Conservation (phyloP, 2,329 filamentous ascomycete genomes). For the Aspergillus neoniger region DNA sequence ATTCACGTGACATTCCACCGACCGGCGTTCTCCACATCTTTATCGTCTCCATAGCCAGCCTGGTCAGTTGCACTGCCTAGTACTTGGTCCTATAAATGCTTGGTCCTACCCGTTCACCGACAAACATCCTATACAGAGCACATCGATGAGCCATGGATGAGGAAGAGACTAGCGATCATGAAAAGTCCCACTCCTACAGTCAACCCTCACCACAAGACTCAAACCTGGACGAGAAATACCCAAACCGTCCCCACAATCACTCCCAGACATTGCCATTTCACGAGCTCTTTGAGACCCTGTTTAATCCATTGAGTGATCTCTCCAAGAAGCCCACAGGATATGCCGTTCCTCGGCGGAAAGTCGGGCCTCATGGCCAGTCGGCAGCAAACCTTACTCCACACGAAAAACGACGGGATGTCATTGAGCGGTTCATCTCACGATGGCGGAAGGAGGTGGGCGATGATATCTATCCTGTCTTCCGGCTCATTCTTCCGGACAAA, state of each 20-base stretch:
- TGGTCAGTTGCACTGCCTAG: too few relatives aligned
- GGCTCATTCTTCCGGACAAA: constrained; percentile 88
- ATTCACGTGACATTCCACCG: too few relatives aligned
- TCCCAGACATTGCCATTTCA: constrained; percentile 79
- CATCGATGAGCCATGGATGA: background rate
- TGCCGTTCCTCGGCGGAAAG: constrained; percentile 59
- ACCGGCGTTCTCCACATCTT: too few relatives aligned
- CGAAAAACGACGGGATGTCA: constrained; percentile 76
- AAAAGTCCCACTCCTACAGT: background rate
- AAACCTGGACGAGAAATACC: constrained; percentile 56
- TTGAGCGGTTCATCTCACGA: constrained; percentile 79
- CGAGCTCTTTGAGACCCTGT: constrained; percentile 73
- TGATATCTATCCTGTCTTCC: constrained; percentile 90
- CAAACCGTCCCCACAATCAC: constrained; percentile 78
- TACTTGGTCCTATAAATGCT: too few relatives aligned
- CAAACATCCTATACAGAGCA: background rate
- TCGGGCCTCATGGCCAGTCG: constrained; percentile 57
- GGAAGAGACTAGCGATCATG: background rate
- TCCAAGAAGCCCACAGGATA: constrained; percentile 68
- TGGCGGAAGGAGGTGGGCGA: constrained; percentile 88
- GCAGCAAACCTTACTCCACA: constrained; percentile 63
- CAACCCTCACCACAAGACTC: constrained; percentile 29
- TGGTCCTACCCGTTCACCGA: too few relatives aligned
- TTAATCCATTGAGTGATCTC: constrained; percentile 77
- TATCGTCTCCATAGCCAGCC: too few relatives aligned